phyloP scores from a whole-genome alignment of 2,329 filamentous ascomycete genomes.

The Hysterium pulicare region DNA sequence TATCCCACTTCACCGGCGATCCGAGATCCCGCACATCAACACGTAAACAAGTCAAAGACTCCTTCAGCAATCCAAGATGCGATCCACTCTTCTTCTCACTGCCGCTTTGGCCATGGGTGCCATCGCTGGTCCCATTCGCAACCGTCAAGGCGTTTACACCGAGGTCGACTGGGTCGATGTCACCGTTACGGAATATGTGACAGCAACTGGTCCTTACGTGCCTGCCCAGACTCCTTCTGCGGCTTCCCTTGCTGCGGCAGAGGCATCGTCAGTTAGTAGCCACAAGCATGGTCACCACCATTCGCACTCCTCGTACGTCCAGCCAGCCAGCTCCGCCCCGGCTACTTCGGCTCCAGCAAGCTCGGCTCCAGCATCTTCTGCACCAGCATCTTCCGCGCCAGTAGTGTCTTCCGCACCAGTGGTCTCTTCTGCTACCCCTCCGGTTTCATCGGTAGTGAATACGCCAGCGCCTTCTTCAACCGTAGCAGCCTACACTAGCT shows the following conservation, averaged over 20 bases:
- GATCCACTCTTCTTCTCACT: conserved; percentile 28
- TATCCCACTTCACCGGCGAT: conserved; percentile 10
- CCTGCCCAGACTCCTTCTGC: not conserved
- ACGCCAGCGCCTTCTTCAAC: conserved; percentile 2
- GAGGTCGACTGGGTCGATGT: conserved; percentile 2
- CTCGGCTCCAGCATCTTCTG: conserved; percentile 9
- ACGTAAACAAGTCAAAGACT: conserved; percentile 9
- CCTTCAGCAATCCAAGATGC: conserved; percentile 30
- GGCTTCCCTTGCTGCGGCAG: not conserved
- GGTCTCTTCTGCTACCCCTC: not conserved
- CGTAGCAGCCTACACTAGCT: not conserved
- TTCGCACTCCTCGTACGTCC: not conserved
- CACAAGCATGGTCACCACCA: not conserved
- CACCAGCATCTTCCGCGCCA: conserved; percentile 3
- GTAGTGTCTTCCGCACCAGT: conserved; percentile 2
- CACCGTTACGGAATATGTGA: not conserved
- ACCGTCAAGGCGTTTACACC: conserved; percentile 20
- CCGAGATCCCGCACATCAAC: conserved; percentile 15
- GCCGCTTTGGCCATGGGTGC: conserved; percentile 35
- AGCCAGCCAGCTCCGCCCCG: not conserved
- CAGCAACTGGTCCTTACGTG: not conserved
- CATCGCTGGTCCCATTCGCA: conserved; percentile 30
- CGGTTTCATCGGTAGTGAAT: not conserved
- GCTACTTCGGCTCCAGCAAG: not conserved
- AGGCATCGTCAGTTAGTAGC: not conserved